These are phyloP conservation scores for Gardenia jasminoides DNA, from an alignment of 257 asterid genomes.

Conservation along the genomic window DNA sequence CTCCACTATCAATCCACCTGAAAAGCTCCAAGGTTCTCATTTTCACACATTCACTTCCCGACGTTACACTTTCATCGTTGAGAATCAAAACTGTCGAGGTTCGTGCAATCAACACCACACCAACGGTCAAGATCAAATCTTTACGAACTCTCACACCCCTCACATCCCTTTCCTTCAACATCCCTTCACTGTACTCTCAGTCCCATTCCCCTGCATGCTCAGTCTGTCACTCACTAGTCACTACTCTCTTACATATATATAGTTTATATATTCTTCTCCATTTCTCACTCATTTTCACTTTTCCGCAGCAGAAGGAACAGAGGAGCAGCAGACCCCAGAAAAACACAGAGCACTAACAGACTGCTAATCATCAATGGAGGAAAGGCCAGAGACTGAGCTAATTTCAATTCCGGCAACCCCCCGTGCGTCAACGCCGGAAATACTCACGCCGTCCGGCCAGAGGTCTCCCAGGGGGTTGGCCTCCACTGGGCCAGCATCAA, in stretches of 20 bases:
- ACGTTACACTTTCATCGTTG: not conserved
- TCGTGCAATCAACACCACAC: not conserved
- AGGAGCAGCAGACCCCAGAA: not conserved
- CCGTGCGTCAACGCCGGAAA: constrained; percentile 96
- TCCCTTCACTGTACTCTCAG: not conserved
- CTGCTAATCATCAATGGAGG: constrained; percentile 50
- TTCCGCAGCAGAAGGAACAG: not conserved
- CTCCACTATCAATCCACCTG: not conserved
- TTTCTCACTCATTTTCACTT: constrained; percentile 11
- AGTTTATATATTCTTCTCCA: constrained; percentile 18
- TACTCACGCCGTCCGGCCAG: constrained; percentile 81
- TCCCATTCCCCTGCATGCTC: constrained; percentile 5
- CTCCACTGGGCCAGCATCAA: constrained; percentile 37
- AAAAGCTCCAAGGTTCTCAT: not conserved
- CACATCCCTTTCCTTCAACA: not conserved
- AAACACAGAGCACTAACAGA: constrained; percentile 1
- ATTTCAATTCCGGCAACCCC: constrained; percentile 98
- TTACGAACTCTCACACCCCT: constrained; percentile 18
- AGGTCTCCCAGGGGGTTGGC: constrained; percentile 68
- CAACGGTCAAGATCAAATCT: constrained; percentile 26
- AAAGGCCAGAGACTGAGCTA: constrained; percentile 90
- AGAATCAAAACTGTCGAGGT: constrained; percentile 11
- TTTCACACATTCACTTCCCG: not conserved
- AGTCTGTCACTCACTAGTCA: not conserved
- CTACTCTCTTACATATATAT: too few relatives aligned